Evolutionary conservation across 1,139 yeast genomes (phyloP).

Genomic region (Blastobotrys arbuscula): DNA sequence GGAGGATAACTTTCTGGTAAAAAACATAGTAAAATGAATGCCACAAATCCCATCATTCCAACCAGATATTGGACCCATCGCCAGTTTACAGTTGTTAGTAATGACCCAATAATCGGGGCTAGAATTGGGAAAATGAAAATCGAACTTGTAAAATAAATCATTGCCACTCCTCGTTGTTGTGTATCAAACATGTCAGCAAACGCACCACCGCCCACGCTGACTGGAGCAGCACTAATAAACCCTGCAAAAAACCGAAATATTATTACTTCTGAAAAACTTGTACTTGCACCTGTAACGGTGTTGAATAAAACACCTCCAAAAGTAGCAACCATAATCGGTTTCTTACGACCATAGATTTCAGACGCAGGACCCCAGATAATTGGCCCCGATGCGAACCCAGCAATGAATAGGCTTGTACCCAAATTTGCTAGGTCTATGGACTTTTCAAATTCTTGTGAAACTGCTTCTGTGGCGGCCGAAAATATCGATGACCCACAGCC

Average conservation of each 20-base stretch:
- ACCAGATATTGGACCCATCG: slow-evolving; percentile 53
- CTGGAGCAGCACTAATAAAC: slow-evolving; percentile 68
- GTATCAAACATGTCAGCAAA: slow-evolving; percentile 69
- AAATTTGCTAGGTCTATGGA: slow-evolving; percentile 35
- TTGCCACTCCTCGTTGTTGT: slow-evolving; percentile 58
- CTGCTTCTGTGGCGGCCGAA: slow-evolving; percentile 33
- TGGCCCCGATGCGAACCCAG: slow-evolving; percentile 81
- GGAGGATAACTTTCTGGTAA: slow-evolving; percentile 45
- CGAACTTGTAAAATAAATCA: slow-evolving; percentile 54
- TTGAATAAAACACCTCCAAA: slow-evolving; percentile 54
- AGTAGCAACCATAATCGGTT: slow-evolving; percentile 47
- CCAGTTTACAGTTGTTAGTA: slow-evolving; percentile 43
- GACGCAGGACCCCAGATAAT: slow-evolving; percentile 73
- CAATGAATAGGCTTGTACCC: slow-evolving; percentile 62
- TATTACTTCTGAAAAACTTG: slow-evolving; percentile 64
- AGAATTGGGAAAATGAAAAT: slow-evolving; percentile 70
- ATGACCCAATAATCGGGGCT: slow-evolving; percentile 48
- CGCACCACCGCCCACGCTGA: slow-evolving; percentile 78
- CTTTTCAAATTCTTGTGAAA: slow-evolving; percentile 30
- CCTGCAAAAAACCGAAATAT: slow-evolving; percentile 74
- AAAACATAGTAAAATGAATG: slow-evolving; percentile 34
- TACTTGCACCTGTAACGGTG: slow-evolving; percentile 65
- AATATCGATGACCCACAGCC: slow-evolving; percentile 44
- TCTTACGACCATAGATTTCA: slow-evolving; percentile 64
- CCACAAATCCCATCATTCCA: slow-evolving; percentile 43